These are phyloP conservation scores for Cyanodermella asteris DNA, from an alignment of 2,329 filamentous ascomycete species.

Conservation along the genomic window DNA sequence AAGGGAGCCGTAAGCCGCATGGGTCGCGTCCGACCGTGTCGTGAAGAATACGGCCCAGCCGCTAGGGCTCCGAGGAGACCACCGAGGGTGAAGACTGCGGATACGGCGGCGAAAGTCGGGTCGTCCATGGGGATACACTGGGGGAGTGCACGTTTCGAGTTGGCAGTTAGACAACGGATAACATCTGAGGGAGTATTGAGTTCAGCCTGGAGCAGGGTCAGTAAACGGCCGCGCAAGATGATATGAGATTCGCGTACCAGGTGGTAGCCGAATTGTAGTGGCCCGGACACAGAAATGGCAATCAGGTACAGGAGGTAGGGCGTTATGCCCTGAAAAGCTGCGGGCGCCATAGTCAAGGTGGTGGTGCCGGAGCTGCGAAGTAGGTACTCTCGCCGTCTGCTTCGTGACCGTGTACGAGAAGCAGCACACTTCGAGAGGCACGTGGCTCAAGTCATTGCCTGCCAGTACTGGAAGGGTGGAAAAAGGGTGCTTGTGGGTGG, in stretches of 20 bases:
- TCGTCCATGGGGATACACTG: constrained; percentile 79
- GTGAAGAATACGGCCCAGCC: constrained; percentile 58
- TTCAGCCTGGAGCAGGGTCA: constrained; percentile 43
- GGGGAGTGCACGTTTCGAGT: constrained; percentile 21
- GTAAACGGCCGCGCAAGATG: constrained; percentile 5
- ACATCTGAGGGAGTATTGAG: constrained; percentile 89
- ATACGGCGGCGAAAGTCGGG: constrained; percentile 62
- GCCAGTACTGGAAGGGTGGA: too few relatives aligned
- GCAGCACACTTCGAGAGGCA: too few relatives aligned
- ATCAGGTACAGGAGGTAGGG: constrained; percentile 60
- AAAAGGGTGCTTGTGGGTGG: too few relatives aligned
- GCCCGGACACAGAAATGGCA: constrained; percentile 56
- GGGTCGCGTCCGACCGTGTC: constrained; percentile 49
- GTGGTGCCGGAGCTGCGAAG: too few relatives aligned
- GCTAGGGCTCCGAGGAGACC: constrained; percentile 65
- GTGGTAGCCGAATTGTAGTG: constrained; percentile 87
- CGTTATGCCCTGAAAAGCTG: constrained; percentile 32
- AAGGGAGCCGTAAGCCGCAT: constrained; percentile 60
- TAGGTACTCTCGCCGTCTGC: too few relatives aligned
- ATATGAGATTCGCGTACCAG: constrained; percentile 32
- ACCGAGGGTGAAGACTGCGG: constrained; percentile 77
- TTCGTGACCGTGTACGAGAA: too few relatives aligned
- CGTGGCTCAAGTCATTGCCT: too few relatives aligned
- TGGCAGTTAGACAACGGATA: constrained; percentile 47
- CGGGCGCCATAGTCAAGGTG: too few relatives aligned